phyloP scores from a whole-genome alignment of 805 yeast genomes.

The Metschnikowia corniflorae region DNA sequence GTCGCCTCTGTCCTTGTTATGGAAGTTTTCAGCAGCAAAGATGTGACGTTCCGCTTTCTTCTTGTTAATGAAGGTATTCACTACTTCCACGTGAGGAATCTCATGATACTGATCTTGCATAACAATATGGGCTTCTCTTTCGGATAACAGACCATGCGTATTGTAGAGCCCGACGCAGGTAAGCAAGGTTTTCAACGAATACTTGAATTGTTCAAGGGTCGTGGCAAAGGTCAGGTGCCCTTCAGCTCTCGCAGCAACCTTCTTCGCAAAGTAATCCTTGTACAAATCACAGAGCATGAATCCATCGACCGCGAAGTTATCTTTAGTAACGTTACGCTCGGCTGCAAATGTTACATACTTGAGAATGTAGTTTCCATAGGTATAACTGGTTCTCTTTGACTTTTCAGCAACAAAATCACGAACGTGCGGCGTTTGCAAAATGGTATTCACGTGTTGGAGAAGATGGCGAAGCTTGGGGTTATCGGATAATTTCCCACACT shows the following conservation, averaged over 20 bases:
- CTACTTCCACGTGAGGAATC: not conserved
- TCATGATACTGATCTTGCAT: not conserved
- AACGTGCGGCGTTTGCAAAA: conserved; percentile 4
- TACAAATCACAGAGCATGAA: not conserved
- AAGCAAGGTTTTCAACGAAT: not conserved
- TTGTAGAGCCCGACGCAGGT: not conserved
- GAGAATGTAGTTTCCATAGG: not conserved
- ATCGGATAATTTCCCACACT: not conserved
- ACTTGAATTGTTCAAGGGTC: not conserved
- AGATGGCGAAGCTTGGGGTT: not conserved
- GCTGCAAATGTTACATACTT: conserved; percentile 1
- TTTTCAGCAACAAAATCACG: not conserved
- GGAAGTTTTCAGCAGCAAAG: not conserved
- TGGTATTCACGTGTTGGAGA: conserved; percentile 1
- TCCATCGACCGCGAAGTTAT: not conserved
- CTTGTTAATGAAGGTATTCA: not conserved
- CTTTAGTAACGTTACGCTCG: not conserved
- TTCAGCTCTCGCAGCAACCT: too few relatives aligned
- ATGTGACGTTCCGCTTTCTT: not conserved
- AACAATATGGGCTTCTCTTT: not conserved
- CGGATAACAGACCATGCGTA: not conserved
- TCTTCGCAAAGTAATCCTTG: too few relatives aligned
- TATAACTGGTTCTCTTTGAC: not conserved
- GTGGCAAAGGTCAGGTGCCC: too few relatives aligned
- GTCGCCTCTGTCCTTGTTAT: not conserved